Evolutionary conservation across 805 yeast genomes (phyloP).

Genomic region (Sugiyamaella marilandica): DNA sequence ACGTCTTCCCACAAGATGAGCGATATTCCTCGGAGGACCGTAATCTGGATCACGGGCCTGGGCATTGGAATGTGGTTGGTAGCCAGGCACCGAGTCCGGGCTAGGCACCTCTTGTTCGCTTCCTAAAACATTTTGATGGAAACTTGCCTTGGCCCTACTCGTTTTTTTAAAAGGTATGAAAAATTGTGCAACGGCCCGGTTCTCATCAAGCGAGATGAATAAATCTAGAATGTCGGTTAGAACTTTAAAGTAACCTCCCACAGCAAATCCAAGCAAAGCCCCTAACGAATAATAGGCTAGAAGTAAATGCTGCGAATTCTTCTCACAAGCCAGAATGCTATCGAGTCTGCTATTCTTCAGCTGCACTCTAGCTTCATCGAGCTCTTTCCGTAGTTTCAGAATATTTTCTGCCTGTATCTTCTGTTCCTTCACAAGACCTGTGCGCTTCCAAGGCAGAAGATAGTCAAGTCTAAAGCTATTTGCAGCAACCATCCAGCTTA

Average conservation of each 20-base stretch:
- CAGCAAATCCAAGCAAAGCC: conserved; percentile 19
- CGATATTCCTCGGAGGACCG: conserved; percentile 27
- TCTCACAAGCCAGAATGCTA: not conserved
- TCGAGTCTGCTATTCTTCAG: conserved; percentile 7
- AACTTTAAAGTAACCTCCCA: conserved; percentile 8
- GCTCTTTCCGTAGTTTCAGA: conserved; percentile 7
- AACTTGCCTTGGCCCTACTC: not conserved
- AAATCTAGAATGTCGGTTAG: conserved; percentile 7
- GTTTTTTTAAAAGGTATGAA: conserved; percentile 17
- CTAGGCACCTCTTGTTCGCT: not conserved
- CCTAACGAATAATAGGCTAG: conserved; percentile 12
- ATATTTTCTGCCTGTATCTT: conserved; percentile 10
- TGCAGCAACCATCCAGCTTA: conserved; percentile 10
- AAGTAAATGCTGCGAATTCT: not conserved
- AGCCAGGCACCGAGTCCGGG: conserved; percentile 11
- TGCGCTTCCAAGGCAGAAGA: not conserved
- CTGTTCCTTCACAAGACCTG: conserved; percentile 9
- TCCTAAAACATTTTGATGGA: not conserved
- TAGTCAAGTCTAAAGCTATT: conserved; percentile 8
- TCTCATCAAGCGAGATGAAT: conserved; percentile 14
- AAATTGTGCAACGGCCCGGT: conserved; percentile 17
- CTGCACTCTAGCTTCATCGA: not conserved
- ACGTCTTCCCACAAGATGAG: conserved; percentile 24
- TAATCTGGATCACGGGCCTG: conserved; percentile 31
- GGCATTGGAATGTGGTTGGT: conserved; percentile 4